phyloP scores from a whole-genome alignment of 1,284 basidiomycete species.

The Serendipita sp. region DNA sequence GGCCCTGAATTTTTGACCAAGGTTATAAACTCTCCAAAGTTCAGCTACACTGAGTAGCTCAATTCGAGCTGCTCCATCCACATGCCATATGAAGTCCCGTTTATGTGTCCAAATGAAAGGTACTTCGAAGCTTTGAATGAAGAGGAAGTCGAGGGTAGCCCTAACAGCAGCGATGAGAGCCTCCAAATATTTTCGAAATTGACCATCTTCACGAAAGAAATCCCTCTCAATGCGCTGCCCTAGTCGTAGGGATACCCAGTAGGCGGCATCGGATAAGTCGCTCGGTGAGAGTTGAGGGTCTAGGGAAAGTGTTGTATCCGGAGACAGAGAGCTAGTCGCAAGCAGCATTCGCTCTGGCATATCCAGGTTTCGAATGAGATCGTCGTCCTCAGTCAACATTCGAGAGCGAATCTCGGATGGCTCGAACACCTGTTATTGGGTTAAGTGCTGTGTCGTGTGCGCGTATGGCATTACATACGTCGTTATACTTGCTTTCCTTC shows the following conservation, averaged over 20 bases:
- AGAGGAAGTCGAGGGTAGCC: slow-evolving; percentile 68
- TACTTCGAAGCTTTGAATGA: slow-evolving; percentile 81
- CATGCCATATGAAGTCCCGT: slow-evolving; percentile 75
- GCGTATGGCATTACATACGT: slow-evolving; percentile 40
- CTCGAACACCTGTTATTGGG: slow-evolving; percentile 71
- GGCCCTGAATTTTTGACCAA: slow-evolving; percentile 80
- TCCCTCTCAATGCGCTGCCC: slow-evolving; percentile 64
- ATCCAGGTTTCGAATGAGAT: slow-evolving; percentile 80
- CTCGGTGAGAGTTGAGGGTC: slow-evolving; percentile 26
- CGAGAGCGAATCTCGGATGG: slow-evolving; percentile 90
- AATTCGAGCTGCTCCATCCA: slow-evolving; percentile 43
- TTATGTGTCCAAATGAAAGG: slow-evolving; percentile 93
- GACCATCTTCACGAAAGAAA: slow-evolving; percentile 54
- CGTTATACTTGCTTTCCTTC: slow-evolving; percentile 74
- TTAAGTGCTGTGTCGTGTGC: not conserved
- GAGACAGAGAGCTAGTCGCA: slow-evolving; percentile 69
- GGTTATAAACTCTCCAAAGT: slow-evolving; percentile 73
- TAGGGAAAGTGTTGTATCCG: slow-evolving; percentile 49
- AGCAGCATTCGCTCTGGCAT: slow-evolving; percentile 96
- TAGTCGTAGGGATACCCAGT: slow-evolving; percentile 80
- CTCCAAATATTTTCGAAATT: slow-evolving; percentile 43
- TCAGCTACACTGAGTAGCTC: slow-evolving; percentile 68
- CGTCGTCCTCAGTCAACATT: slow-evolving; percentile 88
- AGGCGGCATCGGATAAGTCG: slow-evolving; percentile 69
- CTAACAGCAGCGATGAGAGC: slow-evolving; percentile 72